phyloP scores from a whole-genome alignment of 495 filamentous ascomycete genomes.

The Xylaria nigripes region DNA sequence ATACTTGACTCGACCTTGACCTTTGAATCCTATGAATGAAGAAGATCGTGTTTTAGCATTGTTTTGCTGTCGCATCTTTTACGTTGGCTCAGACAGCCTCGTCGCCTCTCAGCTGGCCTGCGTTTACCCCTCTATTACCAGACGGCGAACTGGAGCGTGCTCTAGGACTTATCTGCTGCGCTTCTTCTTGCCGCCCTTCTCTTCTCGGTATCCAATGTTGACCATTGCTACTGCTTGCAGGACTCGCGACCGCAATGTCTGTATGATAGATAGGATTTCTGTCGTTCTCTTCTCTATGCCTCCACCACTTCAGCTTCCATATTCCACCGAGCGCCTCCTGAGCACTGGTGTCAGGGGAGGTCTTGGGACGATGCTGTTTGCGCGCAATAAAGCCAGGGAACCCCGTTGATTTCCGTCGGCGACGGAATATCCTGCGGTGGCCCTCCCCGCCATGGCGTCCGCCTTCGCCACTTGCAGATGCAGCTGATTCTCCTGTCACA shows the following conservation, averaged over 20 bases:
- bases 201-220: constrained; percentile 14
- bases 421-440: constrained; percentile 27
- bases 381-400: constrained; percentile 47
- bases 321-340: constrained; percentile 33
- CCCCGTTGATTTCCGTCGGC: constrained; percentile 43
- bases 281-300: constrained; percentile 10
- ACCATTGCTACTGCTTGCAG: constrained; percentile 10
- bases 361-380: constrained; percentile 22
- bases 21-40: too few species aligned
- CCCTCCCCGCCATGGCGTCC: constrained; percentile 9
- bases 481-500: constrained; percentile 22
- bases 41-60: background rate
- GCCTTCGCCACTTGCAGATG: constrained; percentile 13
- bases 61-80: background rate
- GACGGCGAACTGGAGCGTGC: background rate
- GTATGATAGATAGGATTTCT: background rate
- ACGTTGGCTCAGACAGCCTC: constrained; percentile 19
- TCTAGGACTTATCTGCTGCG: constrained; percentile 10
- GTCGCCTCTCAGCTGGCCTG: constrained; percentile 13
- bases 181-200: background rate
- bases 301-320: constrained; percentile 37
- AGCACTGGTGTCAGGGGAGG: constrained; percentile 25
- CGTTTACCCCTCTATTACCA: background rate
- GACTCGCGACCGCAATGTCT: constrained; percentile 18
- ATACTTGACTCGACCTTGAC: background rate